phyloP scores from a whole-genome alignment of 108 stramenopile genomes.

The Tribonema minus region DNA sequence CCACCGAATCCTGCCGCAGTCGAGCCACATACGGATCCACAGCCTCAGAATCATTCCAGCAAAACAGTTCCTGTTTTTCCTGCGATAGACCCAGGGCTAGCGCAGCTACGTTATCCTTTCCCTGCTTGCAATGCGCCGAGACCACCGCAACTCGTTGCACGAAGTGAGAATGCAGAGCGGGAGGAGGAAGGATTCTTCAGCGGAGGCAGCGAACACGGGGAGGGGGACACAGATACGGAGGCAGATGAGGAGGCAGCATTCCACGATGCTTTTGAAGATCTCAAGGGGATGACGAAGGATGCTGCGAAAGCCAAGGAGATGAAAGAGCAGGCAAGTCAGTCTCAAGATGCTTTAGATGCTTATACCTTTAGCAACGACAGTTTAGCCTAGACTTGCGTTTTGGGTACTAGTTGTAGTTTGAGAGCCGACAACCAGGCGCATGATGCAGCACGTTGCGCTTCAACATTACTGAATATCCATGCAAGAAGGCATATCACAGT shows the following conservation, averaged over 20 bases:
- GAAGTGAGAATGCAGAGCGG: too few species aligned
- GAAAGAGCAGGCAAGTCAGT: slow-evolving; percentile 28
- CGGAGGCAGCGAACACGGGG: not conserved
- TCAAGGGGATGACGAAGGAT: slow-evolving; percentile 8
- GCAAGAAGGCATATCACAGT: too few species aligned
- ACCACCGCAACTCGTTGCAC: too few species aligned
- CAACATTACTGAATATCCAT: too few species aligned
- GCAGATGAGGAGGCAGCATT: slow-evolving; percentile 16
- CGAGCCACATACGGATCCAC: too few species aligned
- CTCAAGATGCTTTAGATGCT: too few species aligned
- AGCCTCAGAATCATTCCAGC: not conserved
- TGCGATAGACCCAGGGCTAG: not conserved
- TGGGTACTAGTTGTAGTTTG: too few species aligned
- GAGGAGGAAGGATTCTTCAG: not conserved
- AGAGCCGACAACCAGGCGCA: too few species aligned
- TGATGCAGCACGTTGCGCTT: too few species aligned
- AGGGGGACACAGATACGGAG: not conserved
- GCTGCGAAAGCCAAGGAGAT: slow-evolving; percentile 31
- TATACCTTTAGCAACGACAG: too few species aligned
- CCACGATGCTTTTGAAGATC: slow-evolving; percentile 28
- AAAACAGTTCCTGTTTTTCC: not conserved
- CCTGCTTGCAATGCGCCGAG: not conserved
- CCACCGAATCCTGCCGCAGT: not conserved
- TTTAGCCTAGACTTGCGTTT: too few species aligned
- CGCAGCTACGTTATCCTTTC: not conserved